These are phyloP conservation scores for Ascochyta pisi DNA, from an alignment of 2,329 filamentous ascomycete species.

Conservation along the genomic window DNA sequence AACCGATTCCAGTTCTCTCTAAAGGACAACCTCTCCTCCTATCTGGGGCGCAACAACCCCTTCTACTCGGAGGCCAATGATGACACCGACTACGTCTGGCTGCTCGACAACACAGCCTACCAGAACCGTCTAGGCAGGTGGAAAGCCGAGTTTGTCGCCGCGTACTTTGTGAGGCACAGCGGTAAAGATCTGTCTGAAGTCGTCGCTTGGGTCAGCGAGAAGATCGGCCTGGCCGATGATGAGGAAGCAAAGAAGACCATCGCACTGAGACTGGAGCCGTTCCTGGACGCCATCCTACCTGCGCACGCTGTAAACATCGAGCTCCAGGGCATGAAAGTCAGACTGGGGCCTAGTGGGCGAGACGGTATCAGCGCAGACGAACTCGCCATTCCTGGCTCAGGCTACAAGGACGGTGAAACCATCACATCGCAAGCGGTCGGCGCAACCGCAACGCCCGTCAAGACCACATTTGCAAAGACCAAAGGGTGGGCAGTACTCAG, in stretches of 20 bases:
- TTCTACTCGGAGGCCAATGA: slow-evolving; percentile 58
- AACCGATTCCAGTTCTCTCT: slow-evolving; percentile 45
- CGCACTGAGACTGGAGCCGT: slow-evolving; percentile 73
- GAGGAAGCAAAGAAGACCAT: slow-evolving; percentile 65
- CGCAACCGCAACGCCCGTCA: slow-evolving; percentile 61
- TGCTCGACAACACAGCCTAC: slow-evolving; percentile 89
- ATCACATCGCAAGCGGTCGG: slow-evolving; percentile 41
- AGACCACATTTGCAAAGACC: slow-evolving; percentile 75
- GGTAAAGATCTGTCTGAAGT: slow-evolving; percentile 71
- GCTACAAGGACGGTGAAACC: slow-evolving; percentile 45
- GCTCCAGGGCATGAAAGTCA: slow-evolving; percentile 55
- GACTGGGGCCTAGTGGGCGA: slow-evolving; percentile 71
- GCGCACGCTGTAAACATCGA: slow-evolving; percentile 71
- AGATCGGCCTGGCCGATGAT: slow-evolving; percentile 66
- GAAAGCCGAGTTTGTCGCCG: slow-evolving; percentile 83
- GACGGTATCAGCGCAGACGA: slow-evolving; percentile 74
- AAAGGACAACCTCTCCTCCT: slow-evolving; percentile 49
- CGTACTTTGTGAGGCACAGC: slow-evolving; percentile 77
- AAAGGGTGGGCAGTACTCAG: slow-evolving; percentile 87
- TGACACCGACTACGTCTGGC: slow-evolving; percentile 78
- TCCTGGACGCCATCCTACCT: slow-evolving; percentile 77
- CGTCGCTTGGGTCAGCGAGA: slow-evolving; percentile 73
- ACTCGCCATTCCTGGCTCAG: slow-evolving; percentile 57
- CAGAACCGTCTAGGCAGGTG: slow-evolving; percentile 63
- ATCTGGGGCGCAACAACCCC: slow-evolving; percentile 49